Evolutionary conservation across 148 eudicot species (phyloP).

Genomic region (Polygonum maritimum): DNA sequence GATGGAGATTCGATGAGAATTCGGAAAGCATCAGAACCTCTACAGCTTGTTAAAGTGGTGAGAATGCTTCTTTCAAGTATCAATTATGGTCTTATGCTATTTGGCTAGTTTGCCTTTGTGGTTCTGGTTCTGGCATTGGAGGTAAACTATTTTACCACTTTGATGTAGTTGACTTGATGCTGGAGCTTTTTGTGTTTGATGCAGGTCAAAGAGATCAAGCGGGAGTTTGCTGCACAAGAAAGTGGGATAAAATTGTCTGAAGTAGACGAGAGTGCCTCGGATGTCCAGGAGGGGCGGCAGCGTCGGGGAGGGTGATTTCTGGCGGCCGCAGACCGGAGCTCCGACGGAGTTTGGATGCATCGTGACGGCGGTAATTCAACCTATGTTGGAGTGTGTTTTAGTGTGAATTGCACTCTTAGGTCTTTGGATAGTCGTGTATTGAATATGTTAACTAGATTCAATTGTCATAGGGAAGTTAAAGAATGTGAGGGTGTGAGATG

Average conservation of each 20-base stretch:
- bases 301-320: too few relatives aligned
- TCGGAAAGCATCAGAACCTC: slow-evolving; percentile 60
- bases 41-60: slow-evolving; percentile 66
- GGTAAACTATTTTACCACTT: background rate
- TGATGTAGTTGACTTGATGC: slow-evolving; percentile 1
- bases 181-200: background rate
- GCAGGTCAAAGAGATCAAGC: slow-evolving; percentile 46
- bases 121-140: background rate
- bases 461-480: too few relatives aligned
- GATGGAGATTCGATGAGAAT: slow-evolving; percentile 73
- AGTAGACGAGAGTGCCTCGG: too few relatives aligned
- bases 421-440: background rate
- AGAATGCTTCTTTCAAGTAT: slow-evolving; percentile 12
- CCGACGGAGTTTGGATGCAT: too few relatives aligned
- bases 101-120: background rate
- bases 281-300: too few relatives aligned
- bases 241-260: slow-evolving; percentile 37
- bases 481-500: background rate
- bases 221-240: slow-evolving; percentile 28
- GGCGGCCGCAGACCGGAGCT: too few relatives aligned
- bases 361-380: background rate
- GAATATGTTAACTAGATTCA: background rate
- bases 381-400: background rate
- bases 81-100: background rate
- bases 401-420: background rate